phyloP scores from a whole-genome alignment of 75 land plant genomes.

The Pinus tabuliformis region DNA sequence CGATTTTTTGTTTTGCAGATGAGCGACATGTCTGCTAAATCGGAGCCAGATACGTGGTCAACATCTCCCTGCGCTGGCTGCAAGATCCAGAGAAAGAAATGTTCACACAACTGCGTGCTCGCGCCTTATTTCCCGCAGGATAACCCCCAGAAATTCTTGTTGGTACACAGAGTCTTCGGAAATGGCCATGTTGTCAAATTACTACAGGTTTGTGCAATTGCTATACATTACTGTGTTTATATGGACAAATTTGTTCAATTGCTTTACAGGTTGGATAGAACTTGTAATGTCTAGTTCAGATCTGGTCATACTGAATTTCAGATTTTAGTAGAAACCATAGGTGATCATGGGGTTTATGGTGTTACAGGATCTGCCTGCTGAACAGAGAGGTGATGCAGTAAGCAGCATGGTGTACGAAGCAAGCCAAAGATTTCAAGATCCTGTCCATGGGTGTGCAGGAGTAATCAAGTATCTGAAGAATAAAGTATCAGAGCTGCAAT shows the following conservation, averaged over 20 bases:
- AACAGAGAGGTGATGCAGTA: conserved; percentile 25
- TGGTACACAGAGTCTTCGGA: conserved; percentile 65
- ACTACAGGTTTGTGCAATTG: neutral
- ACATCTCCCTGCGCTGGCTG: conserved; percentile 49
- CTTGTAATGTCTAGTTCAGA: too few species aligned
- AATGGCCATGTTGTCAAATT: conserved; percentile 48
- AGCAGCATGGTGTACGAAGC: conserved; percentile 36
- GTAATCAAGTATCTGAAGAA: conserved; percentile 9
- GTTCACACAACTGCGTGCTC: conserved; percentile 51
- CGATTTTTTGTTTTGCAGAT: too few species aligned
- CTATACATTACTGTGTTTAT: neutral
- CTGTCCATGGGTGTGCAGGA: conserved; percentile 35
- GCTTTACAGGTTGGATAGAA: neutral
- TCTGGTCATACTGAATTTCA: too few species aligned
- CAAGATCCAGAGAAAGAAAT: conserved; percentile 51
- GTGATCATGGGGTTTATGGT: too few species aligned
- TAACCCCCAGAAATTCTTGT: conserved; percentile 54
- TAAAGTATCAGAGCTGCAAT: too few species aligned
- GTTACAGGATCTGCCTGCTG: conserved; percentile 18
- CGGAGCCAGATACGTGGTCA: too few species aligned
- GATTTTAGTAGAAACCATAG: too few species aligned
- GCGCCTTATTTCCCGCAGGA: conserved; percentile 72
- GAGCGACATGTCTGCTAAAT: too few species aligned
- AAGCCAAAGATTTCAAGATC: conserved; percentile 21
- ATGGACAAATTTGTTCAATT: neutral